Conservation (phyloP, 495 filamentous ascomycete genomes). For the Tuber microsphaerosporum region DNA sequence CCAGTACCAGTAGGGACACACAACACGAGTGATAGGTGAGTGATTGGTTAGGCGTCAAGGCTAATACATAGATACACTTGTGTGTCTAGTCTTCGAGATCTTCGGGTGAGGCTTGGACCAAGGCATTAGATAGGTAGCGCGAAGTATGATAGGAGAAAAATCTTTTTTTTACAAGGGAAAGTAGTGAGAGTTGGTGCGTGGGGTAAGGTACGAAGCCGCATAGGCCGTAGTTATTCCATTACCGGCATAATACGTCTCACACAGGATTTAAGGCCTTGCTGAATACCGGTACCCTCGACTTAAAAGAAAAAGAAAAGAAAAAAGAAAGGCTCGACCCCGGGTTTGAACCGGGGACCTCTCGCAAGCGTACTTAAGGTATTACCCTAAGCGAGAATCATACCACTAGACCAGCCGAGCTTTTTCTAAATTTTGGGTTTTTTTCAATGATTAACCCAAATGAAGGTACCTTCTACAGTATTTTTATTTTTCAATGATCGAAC, state of each 20-base stretch:
- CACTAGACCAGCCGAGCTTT: slow-evolving; percentile 33
- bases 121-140: neutral
- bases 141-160: too few species aligned
- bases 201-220: too few species aligned
- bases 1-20: neutral
- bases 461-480: too few species aligned
- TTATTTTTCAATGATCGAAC: too few species aligned
- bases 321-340: slow-evolving; percentile 27
- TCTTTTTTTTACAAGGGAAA: too few species aligned
- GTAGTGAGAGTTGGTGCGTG: too few species aligned
- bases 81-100: neutral
- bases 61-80: neutral
- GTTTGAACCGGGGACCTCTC: slow-evolving; percentile 37
- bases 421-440: neutral
- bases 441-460: neutral
- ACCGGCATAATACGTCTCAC: too few species aligned
- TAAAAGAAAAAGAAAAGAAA: neutral
- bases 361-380: slow-evolving; percentile 24
- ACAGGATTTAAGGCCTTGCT: too few species aligned
- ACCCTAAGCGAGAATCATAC: slow-evolving; percentile 37
- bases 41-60: neutral
- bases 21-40: neutral
- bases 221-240: too few species aligned
- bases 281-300: neutral
- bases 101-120: neutral